phyloP scores from a whole-genome alignment of 164 flowering plant species.

The Akebia trifoliata region DNA sequence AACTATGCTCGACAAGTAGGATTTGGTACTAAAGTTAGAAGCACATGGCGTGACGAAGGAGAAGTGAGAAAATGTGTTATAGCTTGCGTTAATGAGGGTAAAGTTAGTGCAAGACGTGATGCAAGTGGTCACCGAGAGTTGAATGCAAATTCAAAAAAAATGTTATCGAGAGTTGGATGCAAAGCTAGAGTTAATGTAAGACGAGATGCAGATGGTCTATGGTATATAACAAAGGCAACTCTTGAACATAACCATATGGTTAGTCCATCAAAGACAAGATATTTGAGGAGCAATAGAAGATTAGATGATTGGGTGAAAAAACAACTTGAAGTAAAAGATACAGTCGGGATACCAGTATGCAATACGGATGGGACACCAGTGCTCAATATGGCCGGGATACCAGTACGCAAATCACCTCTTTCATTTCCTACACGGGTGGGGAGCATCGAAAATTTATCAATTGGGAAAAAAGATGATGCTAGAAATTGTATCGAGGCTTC shows the following conservation, averaged over 20 bases:
- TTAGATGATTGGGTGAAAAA: too few relatives aligned
- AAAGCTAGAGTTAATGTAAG: background rate
- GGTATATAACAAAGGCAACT: background rate
- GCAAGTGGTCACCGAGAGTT: too few relatives aligned
- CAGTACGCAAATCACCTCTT: too few relatives aligned
- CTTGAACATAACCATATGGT: constrained; percentile 7
- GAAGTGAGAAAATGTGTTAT: background rate
- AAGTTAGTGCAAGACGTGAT: too few relatives aligned
- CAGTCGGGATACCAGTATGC: too few relatives aligned
- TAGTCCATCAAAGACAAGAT: background rate
- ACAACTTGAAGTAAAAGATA: too few relatives aligned
- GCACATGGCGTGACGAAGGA: background rate
- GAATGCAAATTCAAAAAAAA: background rate
- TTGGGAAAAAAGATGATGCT: too few relatives aligned
- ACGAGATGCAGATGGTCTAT: background rate
- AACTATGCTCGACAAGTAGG: background rate
- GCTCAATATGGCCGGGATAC: too few relatives aligned
- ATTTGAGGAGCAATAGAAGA: background rate
- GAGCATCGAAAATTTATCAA: too few relatives aligned
- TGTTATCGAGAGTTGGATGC: background rate
- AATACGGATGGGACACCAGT: too few relatives aligned
- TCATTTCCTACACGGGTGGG: too few relatives aligned
- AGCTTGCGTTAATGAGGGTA: background rate
- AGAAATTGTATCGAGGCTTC: too few relatives aligned
- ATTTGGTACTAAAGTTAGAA: background rate